A percentile compares a stretch with the other conserved stretches of the same genome.
These are phyloP conservation scores for Alternaria infectoria DNA, from an alignment of 2,329 filamentous ascomycete species.

Conservation along the genomic window DNA sequence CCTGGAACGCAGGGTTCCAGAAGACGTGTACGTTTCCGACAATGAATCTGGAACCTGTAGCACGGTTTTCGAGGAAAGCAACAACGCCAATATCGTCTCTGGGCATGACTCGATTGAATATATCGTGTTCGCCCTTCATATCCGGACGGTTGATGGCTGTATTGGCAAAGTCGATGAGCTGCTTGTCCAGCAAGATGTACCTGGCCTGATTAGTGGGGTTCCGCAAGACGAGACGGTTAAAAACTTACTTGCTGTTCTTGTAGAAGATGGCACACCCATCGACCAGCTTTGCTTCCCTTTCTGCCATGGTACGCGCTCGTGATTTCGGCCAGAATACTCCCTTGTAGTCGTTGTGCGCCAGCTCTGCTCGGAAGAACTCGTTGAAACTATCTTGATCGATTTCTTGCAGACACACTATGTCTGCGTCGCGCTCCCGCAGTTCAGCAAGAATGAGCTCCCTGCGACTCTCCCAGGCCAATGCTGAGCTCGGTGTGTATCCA, in stretches of 20 bases:
- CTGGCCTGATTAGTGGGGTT: conserved; percentile 27
- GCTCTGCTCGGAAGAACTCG: conserved; percentile 84
- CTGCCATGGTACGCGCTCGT: conserved; percentile 87
- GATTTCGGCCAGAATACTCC: conserved; percentile 92
- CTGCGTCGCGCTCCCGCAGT: conserved; percentile 77
- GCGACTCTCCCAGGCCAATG: conserved; percentile 86
- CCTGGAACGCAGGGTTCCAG: conserved; percentile 89
- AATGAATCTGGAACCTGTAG: conserved; percentile 88
- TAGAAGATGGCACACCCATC: conserved; percentile 98
- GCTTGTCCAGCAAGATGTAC: conserved; percentile 91
- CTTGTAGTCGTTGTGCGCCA: conserved; percentile 89
- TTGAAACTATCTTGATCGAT: conserved; percentile 92
- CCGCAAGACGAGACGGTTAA: neutral
- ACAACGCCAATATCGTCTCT: conserved; percentile 96
- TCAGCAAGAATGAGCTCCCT: conserved; percentile 83
- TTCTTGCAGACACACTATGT: conserved; percentile 93
- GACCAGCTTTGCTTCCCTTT: conserved; percentile 85
- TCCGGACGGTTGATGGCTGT: conserved; percentile 93
- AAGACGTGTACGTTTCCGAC: conserved; percentile 93
- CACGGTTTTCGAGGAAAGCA: conserved; percentile 88
- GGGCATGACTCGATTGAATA: conserved; percentile 98
- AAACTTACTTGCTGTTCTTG: conserved; percentile 78
- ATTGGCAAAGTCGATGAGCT: conserved; percentile 88
- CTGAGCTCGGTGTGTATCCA: conserved; percentile 84
- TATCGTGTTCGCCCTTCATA: conserved; percentile 96